phyloP scores from a whole-genome alignment of 441 rosid genomes.

The Pelargonium australe region DNA sequence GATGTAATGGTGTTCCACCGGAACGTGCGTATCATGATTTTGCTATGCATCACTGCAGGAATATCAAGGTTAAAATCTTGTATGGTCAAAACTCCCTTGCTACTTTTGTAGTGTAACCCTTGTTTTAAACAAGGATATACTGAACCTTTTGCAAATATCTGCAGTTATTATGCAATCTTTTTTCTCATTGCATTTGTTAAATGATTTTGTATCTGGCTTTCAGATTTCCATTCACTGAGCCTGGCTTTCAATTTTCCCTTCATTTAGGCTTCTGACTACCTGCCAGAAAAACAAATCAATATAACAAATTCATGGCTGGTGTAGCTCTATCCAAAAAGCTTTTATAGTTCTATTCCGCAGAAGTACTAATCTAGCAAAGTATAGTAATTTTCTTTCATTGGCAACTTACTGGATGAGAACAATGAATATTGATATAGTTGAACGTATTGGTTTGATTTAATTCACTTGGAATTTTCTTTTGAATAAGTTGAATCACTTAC shows the following conservation, averaged over 20 bases:
- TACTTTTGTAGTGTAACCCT: slow-evolving; percentile 14
- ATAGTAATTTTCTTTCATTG: no score
- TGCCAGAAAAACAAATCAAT: neutral
- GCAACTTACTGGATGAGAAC: no score
- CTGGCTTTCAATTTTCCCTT: neutral
- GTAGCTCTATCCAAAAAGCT: neutral
- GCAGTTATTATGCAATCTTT: neutral
- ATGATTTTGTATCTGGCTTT: neutral
- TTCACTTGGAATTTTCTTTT: neutral
- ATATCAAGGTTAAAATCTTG: slow-evolving; percentile 90
- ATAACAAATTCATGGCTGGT: neutral
- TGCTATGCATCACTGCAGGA: slow-evolving; percentile 68
- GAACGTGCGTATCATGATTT: slow-evolving; percentile 61
- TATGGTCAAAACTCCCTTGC: slow-evolving; percentile 55
- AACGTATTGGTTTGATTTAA: no score
- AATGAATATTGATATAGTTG: no score
- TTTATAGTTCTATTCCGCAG: neutral
- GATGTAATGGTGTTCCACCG: slow-evolving; percentile 60
- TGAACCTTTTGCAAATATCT: neutral
- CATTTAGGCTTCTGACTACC: neutral
- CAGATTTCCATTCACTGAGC: neutral
- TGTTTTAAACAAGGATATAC: neutral
- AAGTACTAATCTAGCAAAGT: no score
- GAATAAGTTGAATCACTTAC: slow-evolving; percentile 12
- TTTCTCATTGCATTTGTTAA: neutral